phyloP scores from a whole-genome alignment of 2,329 filamentous ascomycete species.

The Neopestalotiopsis sp. region DNA sequence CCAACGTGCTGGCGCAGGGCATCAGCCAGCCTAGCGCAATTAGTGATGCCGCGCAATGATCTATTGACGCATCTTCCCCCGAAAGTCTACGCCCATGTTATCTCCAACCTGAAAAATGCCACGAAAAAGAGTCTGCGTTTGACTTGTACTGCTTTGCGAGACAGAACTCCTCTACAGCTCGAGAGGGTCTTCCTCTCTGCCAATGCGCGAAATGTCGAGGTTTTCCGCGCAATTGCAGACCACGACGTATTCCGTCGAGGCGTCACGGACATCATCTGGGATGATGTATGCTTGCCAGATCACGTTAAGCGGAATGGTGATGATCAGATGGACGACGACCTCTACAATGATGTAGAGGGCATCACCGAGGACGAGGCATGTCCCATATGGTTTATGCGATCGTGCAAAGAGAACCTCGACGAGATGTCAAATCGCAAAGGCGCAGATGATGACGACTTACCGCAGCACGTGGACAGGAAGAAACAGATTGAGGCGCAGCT shows the following conservation, averaged over 20 bases:
- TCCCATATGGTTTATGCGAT: background rate
- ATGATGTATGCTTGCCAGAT: slow-evolving; percentile 32
- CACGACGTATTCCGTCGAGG: slow-evolving; percentile 37
- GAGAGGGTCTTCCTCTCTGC: slow-evolving; percentile 46
- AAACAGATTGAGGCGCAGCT: slow-evolving; percentile 1
- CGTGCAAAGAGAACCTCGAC: background rate
- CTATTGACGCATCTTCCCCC: background rate
- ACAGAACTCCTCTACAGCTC: slow-evolving; percentile 30
- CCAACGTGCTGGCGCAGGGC: too few species aligned
- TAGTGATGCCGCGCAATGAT: background rate
- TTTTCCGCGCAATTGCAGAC: slow-evolving; percentile 41
- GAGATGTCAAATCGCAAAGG: background rate
- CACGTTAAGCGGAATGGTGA: background rate
- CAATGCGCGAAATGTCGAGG: slow-evolving; percentile 43
- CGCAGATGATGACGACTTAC: background rate
- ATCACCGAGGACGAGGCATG: background rate
- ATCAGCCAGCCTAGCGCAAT: too few species aligned
- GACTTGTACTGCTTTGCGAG: slow-evolving; percentile 26
- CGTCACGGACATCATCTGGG: slow-evolving; percentile 46
- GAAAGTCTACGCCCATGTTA: background rate
- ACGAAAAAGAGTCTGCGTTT: slow-evolving; percentile 35
- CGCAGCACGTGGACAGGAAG: background rate
- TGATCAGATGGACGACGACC: background rate
- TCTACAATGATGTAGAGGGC: background rate
- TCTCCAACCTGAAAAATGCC: slow-evolving; percentile 26